Evolutionary conservation across 345 rosid species (phyloP), one percentile per base, ranked within the genome.

Genomic region (Boechera stricta): DNA sequence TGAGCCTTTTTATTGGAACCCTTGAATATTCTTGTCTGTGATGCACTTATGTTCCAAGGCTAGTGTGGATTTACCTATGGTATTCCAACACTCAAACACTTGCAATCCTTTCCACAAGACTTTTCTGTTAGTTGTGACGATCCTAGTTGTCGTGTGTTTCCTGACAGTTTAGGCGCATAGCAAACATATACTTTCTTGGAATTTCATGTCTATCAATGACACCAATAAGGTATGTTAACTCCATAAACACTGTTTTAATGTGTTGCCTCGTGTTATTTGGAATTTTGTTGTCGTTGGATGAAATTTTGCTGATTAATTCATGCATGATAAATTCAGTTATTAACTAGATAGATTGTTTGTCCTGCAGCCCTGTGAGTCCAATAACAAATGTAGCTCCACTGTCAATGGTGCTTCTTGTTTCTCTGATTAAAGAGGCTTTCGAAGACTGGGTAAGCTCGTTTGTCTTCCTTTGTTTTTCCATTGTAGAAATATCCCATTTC

Each of bases 141-240:
- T 73, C 44, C 73, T 67, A 73, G 69, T 72, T 68, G 48, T 66
- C 35, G 29, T 75, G 66, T 84, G 31, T 82, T 86, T 78, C 74
- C 62, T 90, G 90, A 83, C 98, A 93, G 99, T 96, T 96, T 84
- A 91, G 99, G 85, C 98, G 98, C 85, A 97, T 96, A 64, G 99
- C 99, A 18, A 96, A 96, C 80, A 82, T 87, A 57, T 96, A 96
- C 90, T 93, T 96, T 79, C 94, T 96, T 72, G 84, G 89, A 83
- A 94, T 96, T 69, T 93, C 99, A 44, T 90, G 91, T 80, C 86
- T 96, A 76, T 96, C 99, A 4, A 86, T 91, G 79, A 93, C 98
- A 48, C 98, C 98, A 38, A 91, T 93, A 83, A 96, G 99, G 99
- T 93, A 87, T 55, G 67, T 64, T 33, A 24, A 32, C 15, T 67